Evolutionary conservation across 2,329 filamentous ascomycete genomes (phyloP).

Genomic region (Trichophyton equinum): DNA sequence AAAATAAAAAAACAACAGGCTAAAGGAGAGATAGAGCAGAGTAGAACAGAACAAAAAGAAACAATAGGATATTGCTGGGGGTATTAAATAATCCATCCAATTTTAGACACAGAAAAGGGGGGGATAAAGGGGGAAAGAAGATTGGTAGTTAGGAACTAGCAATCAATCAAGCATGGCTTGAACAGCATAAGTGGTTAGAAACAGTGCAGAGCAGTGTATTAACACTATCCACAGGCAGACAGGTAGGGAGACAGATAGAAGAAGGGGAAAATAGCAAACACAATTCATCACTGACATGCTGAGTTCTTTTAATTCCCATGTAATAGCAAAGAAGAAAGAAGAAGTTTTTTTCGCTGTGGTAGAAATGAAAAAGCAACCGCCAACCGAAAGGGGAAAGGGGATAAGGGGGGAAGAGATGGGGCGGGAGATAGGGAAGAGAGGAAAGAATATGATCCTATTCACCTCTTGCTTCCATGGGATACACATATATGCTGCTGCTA

Average conservation of each 20-base stretch:
- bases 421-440: no score
- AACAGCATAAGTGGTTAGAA: background rate
- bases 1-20: background rate
- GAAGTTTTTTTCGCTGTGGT: background rate
- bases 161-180: background rate
- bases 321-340: background rate
- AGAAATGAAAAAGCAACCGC: background rate
- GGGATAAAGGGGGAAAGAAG: background rate
- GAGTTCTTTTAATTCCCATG: constrained; percentile 6
- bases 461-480: background rate
- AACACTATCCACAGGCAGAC: constrained; percentile 6
- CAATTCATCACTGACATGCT: constrained; percentile 5
- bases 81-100: constrained; percentile 5
- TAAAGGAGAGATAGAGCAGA: background rate
- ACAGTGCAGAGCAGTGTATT: background rate
- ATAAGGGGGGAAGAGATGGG: no score
- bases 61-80: background rate
- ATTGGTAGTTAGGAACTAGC: background rate
- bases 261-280: constrained; percentile 9
- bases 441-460: background rate
- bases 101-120: background rate
- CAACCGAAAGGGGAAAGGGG: background rate
- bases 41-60: background rate
- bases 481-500: constrained; percentile 2
- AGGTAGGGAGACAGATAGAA: constrained; percentile 9